phyloP scores from a whole-genome alignment of 257 asterid genomes.

The Plantago ovata region DNA sequence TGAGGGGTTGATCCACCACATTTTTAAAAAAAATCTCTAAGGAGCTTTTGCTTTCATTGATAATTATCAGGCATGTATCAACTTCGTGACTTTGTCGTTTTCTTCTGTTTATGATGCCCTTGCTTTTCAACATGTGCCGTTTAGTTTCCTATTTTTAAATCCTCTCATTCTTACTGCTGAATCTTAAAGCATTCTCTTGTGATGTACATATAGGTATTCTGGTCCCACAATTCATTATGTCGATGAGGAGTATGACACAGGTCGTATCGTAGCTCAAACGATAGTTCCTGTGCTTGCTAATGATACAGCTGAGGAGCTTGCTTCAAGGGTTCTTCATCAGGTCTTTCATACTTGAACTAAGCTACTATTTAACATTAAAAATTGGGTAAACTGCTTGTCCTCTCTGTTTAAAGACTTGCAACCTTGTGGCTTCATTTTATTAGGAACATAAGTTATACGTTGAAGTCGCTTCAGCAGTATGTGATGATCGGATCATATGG shows the following conservation, averaged over 20 bases:
- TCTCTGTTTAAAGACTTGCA: not conserved
- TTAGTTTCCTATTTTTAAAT: too few relatives aligned
- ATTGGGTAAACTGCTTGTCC: too few relatives aligned
- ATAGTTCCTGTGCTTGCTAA: conserved; percentile 69
- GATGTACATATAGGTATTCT: conserved; percentile 44
- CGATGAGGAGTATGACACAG: conserved; percentile 78
- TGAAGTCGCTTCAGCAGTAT: conserved; percentile 57
- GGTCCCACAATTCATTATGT: conserved; percentile 83
- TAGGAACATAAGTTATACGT: conserved; percentile 73
- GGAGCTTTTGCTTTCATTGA: too few relatives aligned
- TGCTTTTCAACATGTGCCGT: too few relatives aligned
- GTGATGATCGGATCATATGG: conserved; percentile 71
- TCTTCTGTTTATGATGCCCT: too few relatives aligned
- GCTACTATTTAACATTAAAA: not conserved
- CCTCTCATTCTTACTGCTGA: too few relatives aligned
- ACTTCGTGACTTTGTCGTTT: too few relatives aligned
- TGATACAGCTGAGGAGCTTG: conserved; percentile 77
- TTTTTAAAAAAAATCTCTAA: too few relatives aligned
- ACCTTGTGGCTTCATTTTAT: conserved; percentile 1
- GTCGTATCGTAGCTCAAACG: conserved; percentile 78
- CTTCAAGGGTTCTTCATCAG: conserved; percentile 77
- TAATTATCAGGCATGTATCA: too few relatives aligned
- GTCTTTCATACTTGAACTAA: conserved; percentile 23
- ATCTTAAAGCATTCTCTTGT: not conserved
- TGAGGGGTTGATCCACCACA: too few relatives aligned